Evolutionary conservation across 352 stramenopile species (phyloP), one percentile per base, ranked within the genome.

Genomic region (Globisporangium cylindrosporum): DNA sequence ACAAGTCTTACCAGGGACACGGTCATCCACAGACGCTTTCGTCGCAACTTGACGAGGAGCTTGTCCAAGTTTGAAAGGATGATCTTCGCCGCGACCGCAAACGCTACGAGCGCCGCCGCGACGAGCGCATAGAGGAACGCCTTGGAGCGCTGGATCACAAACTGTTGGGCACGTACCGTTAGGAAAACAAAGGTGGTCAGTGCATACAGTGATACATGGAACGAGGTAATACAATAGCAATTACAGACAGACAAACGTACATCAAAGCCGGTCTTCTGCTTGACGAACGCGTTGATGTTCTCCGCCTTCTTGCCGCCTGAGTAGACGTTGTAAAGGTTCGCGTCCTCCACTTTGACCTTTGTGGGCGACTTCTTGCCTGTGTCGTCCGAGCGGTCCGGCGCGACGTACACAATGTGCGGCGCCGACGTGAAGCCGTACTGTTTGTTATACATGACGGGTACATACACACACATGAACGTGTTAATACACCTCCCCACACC

Each of bases 11-110:
- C 78, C 68, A 95, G 72, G 49, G 88, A 95, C 41, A 95, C 87
- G 1, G 82, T 91, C 83, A 95, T 93, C 88, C 88, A 95, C 24
- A 95, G 79, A 63, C 88, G 84, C 67, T 93, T 93, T 72, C 84
- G 82, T 58, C 86, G 86, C 29, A 94, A 71, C 59, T 91, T 91
- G 48, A 73, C 65, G 59, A 95, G 59, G 25, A 95, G 77, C 63
- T 80, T 73, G 75, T 94, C 84, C 18, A 94, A 62, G 75, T 95
- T 81, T 56, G 70, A 66, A 34, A 91, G 71, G 36, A 93, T 70
- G 53, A 93, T 73, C 66, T 92, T 89, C 38, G 73, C 86, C 20
- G 70, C 70, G 24, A 92, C 12, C 3, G 71, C 69, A 7, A 88
- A 60, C 1, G 74, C 59, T 0, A 67, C 71, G 6, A 93, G 68